Conservation (phyloP, 257 asterid species). For the Solanum virginianum region DNA sequence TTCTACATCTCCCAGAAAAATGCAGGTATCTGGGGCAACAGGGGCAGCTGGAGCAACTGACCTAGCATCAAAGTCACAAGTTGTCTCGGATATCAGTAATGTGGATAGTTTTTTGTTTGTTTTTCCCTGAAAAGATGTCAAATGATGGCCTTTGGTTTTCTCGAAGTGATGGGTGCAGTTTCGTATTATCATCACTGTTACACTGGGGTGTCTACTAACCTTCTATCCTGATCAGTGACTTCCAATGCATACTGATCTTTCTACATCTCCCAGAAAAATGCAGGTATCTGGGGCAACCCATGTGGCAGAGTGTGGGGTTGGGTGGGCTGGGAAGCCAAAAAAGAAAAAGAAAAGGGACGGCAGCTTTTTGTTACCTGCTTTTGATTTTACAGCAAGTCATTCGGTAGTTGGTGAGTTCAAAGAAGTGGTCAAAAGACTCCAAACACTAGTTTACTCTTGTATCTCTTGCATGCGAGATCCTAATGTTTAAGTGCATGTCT, state of each 20-base stretch:
- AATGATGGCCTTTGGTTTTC: neutral
- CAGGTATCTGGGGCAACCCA: constrained; percentile 66
- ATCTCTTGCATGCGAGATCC: neutral
- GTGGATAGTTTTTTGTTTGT: neutral
- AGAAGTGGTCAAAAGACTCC: neutral
- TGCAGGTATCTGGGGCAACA: constrained; percentile 78
- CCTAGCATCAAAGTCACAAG: constrained; percentile 65
- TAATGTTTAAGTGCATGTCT: neutral
- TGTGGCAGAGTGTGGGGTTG: neutral
- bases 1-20: constrained; percentile 43
- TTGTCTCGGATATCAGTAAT: constrained; percentile 48
- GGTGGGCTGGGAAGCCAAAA: neutral
- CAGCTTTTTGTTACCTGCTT: neutral
- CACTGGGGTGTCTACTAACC: neutral
- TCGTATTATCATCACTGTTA: neutral
- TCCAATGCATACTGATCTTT: neutral
- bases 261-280: constrained; percentile 56
- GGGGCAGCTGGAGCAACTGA: constrained; percentile 56
- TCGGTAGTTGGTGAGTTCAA: neutral
- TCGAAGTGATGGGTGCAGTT: neutral
- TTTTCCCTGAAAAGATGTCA: neutral
- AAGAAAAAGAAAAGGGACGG: neutral
- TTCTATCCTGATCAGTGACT: neutral
- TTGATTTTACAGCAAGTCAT: neutral
- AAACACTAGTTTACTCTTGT: neutral